Base-by-base conservation (phyloP, 129 eudicot species). In the Sambucus nigra region DNA sequence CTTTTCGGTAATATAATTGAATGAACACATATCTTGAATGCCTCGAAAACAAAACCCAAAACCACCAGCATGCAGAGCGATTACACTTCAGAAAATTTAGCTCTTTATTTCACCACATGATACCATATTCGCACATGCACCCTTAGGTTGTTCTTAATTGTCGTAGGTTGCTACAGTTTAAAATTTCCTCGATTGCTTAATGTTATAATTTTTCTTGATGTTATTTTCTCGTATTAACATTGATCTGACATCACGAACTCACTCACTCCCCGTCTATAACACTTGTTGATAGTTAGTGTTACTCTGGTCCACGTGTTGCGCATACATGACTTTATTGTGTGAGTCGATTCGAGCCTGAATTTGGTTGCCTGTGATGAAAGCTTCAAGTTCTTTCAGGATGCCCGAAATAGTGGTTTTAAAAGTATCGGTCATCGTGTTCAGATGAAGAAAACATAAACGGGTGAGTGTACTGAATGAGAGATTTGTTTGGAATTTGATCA, bases 281-380 rank as follows among this genome's bases (percentile, higher is more conserved):
- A 78, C 95, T 12, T 84, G 77, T 52, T 91, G 99, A 60, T 85
- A 91, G 48, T 95, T 91, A 2, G 87, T 87, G 53, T 91, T 91
- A 66, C 99, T 82, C 76, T 91, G 99, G 73, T 91, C 99, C 18
- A 95, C 95, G 63, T 91, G 95, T n/a, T 95, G 74, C 6, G 99
- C 99, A 51, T 91, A 86, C 22, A 91, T 68, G 45, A 91, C 73
- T 73, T 91, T 91, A 80, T 91, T 85, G 73, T 91, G 99, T 0
- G 99, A 91, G 59, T 91, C 99, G 0, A 91, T 91, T 31, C 94
- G 78, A 27, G 95, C 99, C 99, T 91, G 99, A 51, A 91, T 85
- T 75, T 91, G 94, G 69, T 79, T 65, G 46, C 82, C 81, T 2
- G 95, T 86, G 24, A 91, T 91, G 61, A 91, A 69, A 49, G 80